These are phyloP conservation scores for Tilletia caries DNA, from an alignment of 1,284 basidiomycete genomes.

Conservation along the genomic window DNA sequence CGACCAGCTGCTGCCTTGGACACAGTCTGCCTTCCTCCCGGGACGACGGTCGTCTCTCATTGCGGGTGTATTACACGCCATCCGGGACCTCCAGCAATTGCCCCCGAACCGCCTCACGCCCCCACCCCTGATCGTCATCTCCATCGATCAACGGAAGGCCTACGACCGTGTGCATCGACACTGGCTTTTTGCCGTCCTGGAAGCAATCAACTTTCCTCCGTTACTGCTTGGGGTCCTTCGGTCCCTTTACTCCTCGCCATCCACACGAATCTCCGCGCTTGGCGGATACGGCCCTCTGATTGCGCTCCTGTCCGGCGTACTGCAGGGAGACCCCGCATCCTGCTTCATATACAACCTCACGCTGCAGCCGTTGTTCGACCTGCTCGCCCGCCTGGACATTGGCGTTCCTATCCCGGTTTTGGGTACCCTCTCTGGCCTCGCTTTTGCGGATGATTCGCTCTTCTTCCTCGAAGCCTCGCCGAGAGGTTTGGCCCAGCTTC, in stretches of 20 bases:
- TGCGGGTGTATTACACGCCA: background rate
- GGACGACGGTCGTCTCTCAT: background rate
- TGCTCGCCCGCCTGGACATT: background rate
- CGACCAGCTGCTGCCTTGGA: background rate
- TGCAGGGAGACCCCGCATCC: background rate
- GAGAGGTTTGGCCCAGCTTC: background rate
- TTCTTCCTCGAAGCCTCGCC: background rate
- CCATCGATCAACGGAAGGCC: too few relatives aligned
- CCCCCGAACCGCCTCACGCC: too few relatives aligned
- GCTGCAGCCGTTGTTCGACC: background rate
- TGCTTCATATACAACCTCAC: background rate
- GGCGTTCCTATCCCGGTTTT: background rate
- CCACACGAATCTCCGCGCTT: too few relatives aligned
- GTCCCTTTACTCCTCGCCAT: too few relatives aligned
- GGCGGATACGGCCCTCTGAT: background rate
- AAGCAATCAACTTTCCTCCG: too few relatives aligned
- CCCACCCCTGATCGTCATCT: background rate
- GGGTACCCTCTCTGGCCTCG: background rate
- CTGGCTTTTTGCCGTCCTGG: too few relatives aligned
- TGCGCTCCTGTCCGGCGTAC: background rate
- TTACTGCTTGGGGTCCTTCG: too few relatives aligned
- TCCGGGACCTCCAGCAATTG: too few relatives aligned
- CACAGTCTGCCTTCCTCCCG: background rate
- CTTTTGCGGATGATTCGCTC: background rate
- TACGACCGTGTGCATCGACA: too few relatives aligned